Evolutionary conservation across 2,329 filamentous ascomycete genomes (phyloP).

Genomic region (Leptographium galeiforme): DNA sequence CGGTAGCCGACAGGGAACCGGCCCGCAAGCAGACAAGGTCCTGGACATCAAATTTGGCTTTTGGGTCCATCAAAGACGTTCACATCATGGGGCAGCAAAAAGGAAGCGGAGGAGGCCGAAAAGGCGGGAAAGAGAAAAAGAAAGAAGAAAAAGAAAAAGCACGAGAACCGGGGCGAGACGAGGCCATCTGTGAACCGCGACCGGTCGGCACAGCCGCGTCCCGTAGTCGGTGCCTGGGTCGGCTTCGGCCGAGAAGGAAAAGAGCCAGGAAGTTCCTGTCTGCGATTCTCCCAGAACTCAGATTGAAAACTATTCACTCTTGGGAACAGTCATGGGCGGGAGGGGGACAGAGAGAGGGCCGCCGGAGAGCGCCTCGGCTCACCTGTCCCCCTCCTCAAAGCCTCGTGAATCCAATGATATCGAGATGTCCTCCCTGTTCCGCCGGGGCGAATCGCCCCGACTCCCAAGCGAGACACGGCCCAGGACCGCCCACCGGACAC

Average conservation of each 20-base stretch:
- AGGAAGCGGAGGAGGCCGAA: neutral
- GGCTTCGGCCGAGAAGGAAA: slow-evolving; percentile 2
- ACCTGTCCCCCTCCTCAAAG: neutral
- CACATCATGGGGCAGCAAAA: slow-evolving; percentile 7
- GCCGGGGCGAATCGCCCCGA: neutral
- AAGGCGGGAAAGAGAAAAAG: neutral
- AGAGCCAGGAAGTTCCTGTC: slow-evolving; percentile 7
- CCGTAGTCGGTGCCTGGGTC: neutral
- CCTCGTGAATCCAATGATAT: neutral
- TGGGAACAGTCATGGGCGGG: slow-evolving; percentile 14
- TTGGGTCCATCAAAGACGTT: slow-evolving; percentile 6
- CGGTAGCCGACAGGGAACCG: neutral
- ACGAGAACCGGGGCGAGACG: neutral
- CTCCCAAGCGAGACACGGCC: neutral
- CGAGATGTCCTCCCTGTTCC: neutral
- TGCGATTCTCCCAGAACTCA: slow-evolving; percentile 16
- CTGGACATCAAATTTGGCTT: slow-evolving; percentile 11
- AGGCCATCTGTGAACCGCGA: neutral
- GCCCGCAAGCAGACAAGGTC: neutral
- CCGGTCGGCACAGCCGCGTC: neutral
- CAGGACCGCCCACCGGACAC: neutral
- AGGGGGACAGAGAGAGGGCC: neutral
- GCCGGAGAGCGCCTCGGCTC: neutral
- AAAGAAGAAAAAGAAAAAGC: neutral
- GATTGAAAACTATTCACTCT: slow-evolving; percentile 25